A percentile compares a stretch with the other conserved stretches of the same genome.
phyloP scores from a whole-genome alignment of 2,329 filamentous ascomycete species.

The Ophiobolus disseminans region DNA sequence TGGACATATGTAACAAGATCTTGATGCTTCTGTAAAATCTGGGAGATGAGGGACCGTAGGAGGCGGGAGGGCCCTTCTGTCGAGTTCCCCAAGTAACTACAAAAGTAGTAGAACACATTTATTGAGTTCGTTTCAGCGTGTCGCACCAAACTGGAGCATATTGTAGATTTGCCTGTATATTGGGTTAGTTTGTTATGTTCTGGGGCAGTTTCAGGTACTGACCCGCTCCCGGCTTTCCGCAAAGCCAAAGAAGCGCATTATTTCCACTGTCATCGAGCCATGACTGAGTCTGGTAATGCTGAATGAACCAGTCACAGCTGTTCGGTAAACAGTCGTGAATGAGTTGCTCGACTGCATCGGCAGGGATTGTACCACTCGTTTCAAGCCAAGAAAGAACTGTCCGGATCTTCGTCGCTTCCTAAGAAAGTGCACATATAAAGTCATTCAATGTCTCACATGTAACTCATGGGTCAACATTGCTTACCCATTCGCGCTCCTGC shows the following conservation, averaged over 20 bases:
- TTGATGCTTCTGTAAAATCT: conserved; percentile 15
- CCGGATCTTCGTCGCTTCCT: not conserved
- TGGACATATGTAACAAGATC: conserved; percentile 10
- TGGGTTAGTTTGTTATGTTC: not conserved
- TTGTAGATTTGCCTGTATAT: conserved; percentile 15
- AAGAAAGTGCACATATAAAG: too few relatives aligned
- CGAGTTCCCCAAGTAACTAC: conserved; percentile 5
- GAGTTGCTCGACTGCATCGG: conserved; percentile 12
- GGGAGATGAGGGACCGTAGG: conserved; percentile 9
- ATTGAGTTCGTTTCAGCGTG: conserved; percentile 5
- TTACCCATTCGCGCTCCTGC: conserved; percentile 19
- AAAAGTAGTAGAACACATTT: conserved; percentile 19
- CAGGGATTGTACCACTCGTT: not conserved
- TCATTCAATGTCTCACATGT: too few relatives aligned
- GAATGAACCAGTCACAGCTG: conserved; percentile 19
- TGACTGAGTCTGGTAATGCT: conserved; percentile 8
- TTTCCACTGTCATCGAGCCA: conserved; percentile 11
- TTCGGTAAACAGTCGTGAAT: conserved; percentile 8
- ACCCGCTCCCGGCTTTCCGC: conserved; percentile 24
- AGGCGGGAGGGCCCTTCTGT: conserved; percentile 2
- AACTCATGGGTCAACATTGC: too few relatives aligned
- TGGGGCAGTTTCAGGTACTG: not conserved
- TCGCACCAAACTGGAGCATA: conserved; percentile 15
- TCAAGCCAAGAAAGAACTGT: not conserved
- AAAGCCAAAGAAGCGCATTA: conserved; percentile 15